A percentile compares a stretch with the other conserved stretches of the same genome.
Conservation (phyloP, 2,329 filamentous ascomycete species). For the Colletotrichum echinochloae region DNA sequence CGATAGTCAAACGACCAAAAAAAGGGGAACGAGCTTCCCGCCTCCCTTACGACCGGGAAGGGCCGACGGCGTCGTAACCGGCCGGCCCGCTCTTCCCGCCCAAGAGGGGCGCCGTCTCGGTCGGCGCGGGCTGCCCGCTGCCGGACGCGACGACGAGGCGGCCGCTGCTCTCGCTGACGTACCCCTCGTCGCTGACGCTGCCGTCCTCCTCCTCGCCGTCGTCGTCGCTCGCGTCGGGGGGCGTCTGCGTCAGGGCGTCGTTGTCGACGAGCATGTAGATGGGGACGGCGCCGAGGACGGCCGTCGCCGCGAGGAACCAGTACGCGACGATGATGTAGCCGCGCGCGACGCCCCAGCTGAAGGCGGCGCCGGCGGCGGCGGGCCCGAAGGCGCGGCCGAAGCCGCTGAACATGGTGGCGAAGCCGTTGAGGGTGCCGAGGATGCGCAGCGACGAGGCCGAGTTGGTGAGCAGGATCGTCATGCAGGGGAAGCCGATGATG, state of each 20-base stretch:
- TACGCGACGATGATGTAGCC: constrained; percentile 85
- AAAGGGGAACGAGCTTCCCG: not conserved
- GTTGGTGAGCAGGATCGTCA: constrained; percentile 90
- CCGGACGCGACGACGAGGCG: constrained; percentile 9
- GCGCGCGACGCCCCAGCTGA: constrained; percentile 79
- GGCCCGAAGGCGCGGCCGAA: constrained; percentile 85
- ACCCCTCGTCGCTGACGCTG: constrained; percentile 42
- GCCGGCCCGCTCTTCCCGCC: constrained; percentile 12
- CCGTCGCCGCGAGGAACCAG: constrained; percentile 78
- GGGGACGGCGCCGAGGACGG: constrained; percentile 75
- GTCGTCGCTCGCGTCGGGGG: constrained; percentile 50
- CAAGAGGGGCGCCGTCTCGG: constrained; percentile 29
- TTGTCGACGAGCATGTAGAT: constrained; percentile 81
- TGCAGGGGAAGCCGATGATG: constrained; percentile 90
- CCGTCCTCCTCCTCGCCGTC: constrained; percentile 45
- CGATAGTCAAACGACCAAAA: not conserved
- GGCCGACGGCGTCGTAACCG: constrained; percentile 26
- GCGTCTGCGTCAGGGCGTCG: constrained; percentile 68
- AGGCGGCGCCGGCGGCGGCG: constrained; percentile 76
- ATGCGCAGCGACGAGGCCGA: constrained; percentile 86
- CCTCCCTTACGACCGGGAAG: constrained; percentile 22
- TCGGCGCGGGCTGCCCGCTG: not conserved
- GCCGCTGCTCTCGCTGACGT: constrained; percentile 37
- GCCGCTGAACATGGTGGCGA: constrained; percentile 85
- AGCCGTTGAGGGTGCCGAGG: constrained; percentile 91